Evolutionary conservation across 2,329 filamentous ascomycete genomes (phyloP), one percentile per base, ranked within the genome.

Genomic region (Epichloe bromicola): DNA sequence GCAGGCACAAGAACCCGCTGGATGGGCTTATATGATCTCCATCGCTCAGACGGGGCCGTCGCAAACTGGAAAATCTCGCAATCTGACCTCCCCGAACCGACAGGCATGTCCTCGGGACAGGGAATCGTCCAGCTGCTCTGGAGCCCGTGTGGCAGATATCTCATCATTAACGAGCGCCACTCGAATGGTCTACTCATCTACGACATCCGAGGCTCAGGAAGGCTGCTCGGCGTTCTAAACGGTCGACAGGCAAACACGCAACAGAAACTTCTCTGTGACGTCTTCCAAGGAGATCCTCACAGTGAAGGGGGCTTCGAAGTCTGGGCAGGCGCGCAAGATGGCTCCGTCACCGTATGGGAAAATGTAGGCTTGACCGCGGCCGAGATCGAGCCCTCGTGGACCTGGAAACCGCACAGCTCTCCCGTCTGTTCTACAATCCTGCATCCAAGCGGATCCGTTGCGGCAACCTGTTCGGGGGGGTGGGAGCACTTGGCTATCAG

Each of bases 1-100:
- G 80, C 80, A 0, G 81, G 80, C 8, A 83, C 80, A 0, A 80
- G 80, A 76, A 82, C 77, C 1, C 70, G 80, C 1, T 80, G 76
- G 71, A 63, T 83, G 50, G 79, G 79, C 0, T 63, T 84, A 5
- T 84, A 83, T 61, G 80, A 84, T 60, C 65, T 80, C n/a, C 64
- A 69, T 10, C 74, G 78, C 2, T 65, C 74, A 2, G 75, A 77
- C 47, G 65, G 72, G 14, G 75, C 75, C 33, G 71, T 78, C 8
- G 74, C 79, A 2, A 78, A 77, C 36, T 84, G 80, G 80, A 68
- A 70, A 50, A 68, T 88, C 51, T 71, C 74, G 11, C 75, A 77
- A 26, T 75, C 78, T 50, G 78, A 74, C 58, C 66, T 73, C 54
- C 56, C 56, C 0, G 59, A 59, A 12, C 63, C 61, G 23, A 49